Conservation (phyloP, 176 grass and related monocot species). For the Eleusine indica region DNA sequence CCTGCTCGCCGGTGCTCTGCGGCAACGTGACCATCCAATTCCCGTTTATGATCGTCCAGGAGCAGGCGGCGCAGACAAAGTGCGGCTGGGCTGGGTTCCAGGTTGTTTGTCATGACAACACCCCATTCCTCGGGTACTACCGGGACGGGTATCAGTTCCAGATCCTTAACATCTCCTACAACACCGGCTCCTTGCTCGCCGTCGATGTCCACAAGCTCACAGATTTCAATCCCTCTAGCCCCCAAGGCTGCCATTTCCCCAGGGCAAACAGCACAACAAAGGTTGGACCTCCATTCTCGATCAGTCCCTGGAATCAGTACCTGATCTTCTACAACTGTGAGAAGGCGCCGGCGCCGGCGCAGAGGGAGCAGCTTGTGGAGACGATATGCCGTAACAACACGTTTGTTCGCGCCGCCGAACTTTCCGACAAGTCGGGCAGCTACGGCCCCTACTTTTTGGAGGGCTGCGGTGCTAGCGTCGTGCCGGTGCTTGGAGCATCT, state of each 20-base stretch:
- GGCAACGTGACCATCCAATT: not conserved
- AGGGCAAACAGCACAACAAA: not conserved
- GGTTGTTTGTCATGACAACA: accelerated
- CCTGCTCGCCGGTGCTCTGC: not conserved
- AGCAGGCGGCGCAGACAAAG: not conserved
- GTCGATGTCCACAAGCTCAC: not conserved
- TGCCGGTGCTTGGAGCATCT: not conserved
- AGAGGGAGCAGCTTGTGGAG: not conserved
- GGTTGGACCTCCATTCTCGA: accelerated
- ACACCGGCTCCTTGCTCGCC: constrained; percentile 2
- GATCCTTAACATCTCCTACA: constrained; percentile 32
- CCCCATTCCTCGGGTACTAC: not conserved
- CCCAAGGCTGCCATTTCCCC: not conserved
- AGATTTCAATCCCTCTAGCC: accelerated
- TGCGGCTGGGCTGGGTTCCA: not conserved
- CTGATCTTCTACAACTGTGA: constrained; percentile 41
- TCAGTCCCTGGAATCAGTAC: not conserved
- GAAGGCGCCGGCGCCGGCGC: accelerated
- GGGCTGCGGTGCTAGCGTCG: not conserved
- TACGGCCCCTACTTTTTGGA: not conserved
- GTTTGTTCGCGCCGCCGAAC: not conserved
- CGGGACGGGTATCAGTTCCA: accelerated
- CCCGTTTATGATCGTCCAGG: not conserved
- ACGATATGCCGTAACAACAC: not conserved
- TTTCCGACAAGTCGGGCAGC: not conserved